Base-by-base conservation (phyloP, 2,329 filamentous ascomycete species). In the Aureobasidium pullulans region DNA sequence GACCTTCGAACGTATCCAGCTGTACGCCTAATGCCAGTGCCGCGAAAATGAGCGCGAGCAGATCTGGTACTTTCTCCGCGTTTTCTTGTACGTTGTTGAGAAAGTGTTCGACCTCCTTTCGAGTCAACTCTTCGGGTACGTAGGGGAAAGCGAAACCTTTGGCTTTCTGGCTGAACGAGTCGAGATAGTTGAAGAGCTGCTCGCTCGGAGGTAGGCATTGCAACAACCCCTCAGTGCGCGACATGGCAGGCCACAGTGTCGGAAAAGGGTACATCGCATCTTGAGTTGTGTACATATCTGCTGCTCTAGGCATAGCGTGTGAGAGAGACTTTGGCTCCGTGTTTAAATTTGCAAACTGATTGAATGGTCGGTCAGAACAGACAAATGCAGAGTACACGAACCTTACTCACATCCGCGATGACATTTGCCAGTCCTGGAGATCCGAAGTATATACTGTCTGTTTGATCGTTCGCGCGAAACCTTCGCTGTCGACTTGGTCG, bases 381-480 rank as follows among this genome's bases (percentile, higher is more conserved):
- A 3, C 10, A 3, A 10, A 6, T 16, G 6, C 39, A 28, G 9
- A 28, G 9, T 9, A 28, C 9, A 28, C 1, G 29, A 3, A 32
- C 37, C 5, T 5, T n/a, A 47, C 69, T 60, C 64, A 79, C 77
- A 65, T 80, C 77, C 60, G 70, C 69, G 39, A 79, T 70, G 31
- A 79, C 73, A 61, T 71, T 79, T 11, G 75, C 76, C 43, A 79
- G 69, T 6, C 75, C 75, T n/a, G 78, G 77, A 44, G 73, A 76
- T 7, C 77, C 77, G 66, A 79, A 80, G 65, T 79, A 80, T 5
- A 78, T 70, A 59, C 75, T 78, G 60, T 78, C 75, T 36, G 72
- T 67, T 61, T 72, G 70, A 59, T 76, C 73, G 23, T 69, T 69
- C 28, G 71, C 64, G 56, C 70, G 70, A 58, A 77, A 77, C 3